A percentile compares a stretch with the other conserved stretches of the same genome.
These are phyloP conservation scores for Talaromyces sp. DNA, from an alignment of 2,329 filamentous ascomycete species.

Conservation along the genomic window DNA sequence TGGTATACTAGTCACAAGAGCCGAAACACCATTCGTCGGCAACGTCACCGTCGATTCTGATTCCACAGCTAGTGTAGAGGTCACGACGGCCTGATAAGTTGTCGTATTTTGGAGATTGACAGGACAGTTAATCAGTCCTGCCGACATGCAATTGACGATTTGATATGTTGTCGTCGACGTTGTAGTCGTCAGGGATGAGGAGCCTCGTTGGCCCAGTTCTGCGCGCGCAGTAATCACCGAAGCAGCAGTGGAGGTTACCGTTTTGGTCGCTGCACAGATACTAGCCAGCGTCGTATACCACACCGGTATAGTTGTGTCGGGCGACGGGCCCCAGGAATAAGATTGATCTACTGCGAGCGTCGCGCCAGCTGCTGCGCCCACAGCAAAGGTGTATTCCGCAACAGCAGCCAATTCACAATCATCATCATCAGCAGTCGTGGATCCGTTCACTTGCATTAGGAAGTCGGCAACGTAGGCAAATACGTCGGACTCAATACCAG, in stretches of 20 bases:
- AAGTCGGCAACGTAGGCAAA: slow-evolving; percentile 56
- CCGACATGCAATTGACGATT: slow-evolving; percentile 45
- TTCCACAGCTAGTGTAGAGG: slow-evolving; percentile 42
- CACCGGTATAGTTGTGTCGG: slow-evolving; percentile 48
- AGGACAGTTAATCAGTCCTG: slow-evolving; percentile 50
- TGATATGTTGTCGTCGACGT: slow-evolving; percentile 44
- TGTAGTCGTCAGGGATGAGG: slow-evolving; percentile 34
- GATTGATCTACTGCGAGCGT: slow-evolving; percentile 42
- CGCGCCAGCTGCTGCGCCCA: slow-evolving; percentile 56
- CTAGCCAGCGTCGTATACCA: slow-evolving; percentile 53
- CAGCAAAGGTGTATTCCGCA: slow-evolving; percentile 50
- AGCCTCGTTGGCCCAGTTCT: slow-evolving; percentile 21
- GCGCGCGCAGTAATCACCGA: slow-evolving; percentile 23
- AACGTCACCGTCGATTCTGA: slow-evolving; percentile 41
- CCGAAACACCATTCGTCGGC: slow-evolving; percentile 30
- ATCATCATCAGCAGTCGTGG: slow-evolving; percentile 29
- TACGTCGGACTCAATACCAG: slow-evolving; percentile 50
- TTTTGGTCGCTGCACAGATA: slow-evolving; percentile 39
- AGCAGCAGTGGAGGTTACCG: slow-evolving; percentile 22
- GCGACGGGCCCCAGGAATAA: slow-evolving; percentile 51
- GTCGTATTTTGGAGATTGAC: slow-evolving; percentile 49
- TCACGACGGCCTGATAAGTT: slow-evolving; percentile 29
- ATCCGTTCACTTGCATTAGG: slow-evolving; percentile 49
- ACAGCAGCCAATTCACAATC: slow-evolving; percentile 48
- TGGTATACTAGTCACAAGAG: slow-evolving; percentile 33